Evolutionary conservation across 805 yeast genomes (phyloP), one percentile per base, ranked within the genome.

Genomic region (Zygoascus flipseniorum): DNA sequence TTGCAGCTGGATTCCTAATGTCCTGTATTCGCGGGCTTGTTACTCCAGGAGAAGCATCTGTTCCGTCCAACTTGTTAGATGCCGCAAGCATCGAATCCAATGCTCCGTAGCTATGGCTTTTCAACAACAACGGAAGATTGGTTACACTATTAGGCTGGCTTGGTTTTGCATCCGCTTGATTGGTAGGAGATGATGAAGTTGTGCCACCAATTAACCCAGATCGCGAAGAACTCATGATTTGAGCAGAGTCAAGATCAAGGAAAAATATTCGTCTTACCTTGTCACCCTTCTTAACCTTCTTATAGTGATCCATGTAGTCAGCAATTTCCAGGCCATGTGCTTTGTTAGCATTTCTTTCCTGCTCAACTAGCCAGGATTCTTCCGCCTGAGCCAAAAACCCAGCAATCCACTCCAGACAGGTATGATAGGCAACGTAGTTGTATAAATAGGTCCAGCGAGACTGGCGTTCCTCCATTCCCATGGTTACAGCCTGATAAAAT

Each of bases 321-420:
- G 62, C 64, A 14, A 60, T 56, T 13, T 71, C 68, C 43, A 79
- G 68, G 31, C 58, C 53, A 47, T 56, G 66, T 54, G 55, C 61
- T 58, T 50, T 62, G 57, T 48, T 61, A 61, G 63, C 62, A 67
- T 68, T 62, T 48, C 75, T 66, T 52, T 74, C 74, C 54, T 69
- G 70, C 52, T 78, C 79, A 56, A 72, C 74, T 32, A 69, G 72
- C 82, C 83, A 82, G 1, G 79, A 69, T 5, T 68, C 67, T 31
- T 75, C 68, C 20, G 89, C 82, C 32, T 76, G 75, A 9, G 69
- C 61, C 20, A 86, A 61, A 58, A 89, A 82, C 1, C 72, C 67
- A 2, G 67, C 62, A 8, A 88, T 82, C 98, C 98, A 92, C 49
- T 75, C 72, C 54, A 76, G 78, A 4, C 95, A 84, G 57, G 89